phyloP scores from a whole-genome alignment of 192 early-diverging fungal species.

The Cetraspora pellucida region DNA sequence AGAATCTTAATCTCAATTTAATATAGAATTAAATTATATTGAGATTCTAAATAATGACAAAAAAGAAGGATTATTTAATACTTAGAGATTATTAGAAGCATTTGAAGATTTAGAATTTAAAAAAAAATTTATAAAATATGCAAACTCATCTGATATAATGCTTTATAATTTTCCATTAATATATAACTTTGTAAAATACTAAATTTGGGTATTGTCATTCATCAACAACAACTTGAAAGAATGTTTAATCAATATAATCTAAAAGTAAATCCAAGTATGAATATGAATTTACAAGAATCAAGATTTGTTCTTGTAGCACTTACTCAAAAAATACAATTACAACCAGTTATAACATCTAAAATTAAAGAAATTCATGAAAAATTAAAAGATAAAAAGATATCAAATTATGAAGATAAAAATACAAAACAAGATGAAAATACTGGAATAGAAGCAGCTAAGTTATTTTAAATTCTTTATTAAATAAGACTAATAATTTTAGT shows the following conservation, averaged over 20 bases:
- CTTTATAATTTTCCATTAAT: neutral
- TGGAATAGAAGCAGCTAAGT: no score
- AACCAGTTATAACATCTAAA: no score
- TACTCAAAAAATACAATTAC: no score
- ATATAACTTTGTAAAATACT: constrained; percentile 5
- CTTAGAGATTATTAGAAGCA: constrained; percentile 7
- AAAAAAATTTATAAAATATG: constrained; percentile 1
- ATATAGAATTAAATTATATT: neutral
- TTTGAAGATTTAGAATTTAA: constrained; percentile 4
- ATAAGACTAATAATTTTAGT: no score
- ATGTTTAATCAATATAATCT: constrained; percentile 24
- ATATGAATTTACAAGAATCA: constrained; percentile 5
- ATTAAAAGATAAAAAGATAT: no score
- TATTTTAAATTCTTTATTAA: no score
- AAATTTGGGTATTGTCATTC: constrained; percentile 4
- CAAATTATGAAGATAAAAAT: no score
- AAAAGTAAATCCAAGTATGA: neutral
- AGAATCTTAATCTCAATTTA: constrained; percentile 4
- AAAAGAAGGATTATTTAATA: neutral
- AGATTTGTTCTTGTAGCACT: neutral
- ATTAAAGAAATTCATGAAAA: no score
- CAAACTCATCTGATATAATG: neutral
- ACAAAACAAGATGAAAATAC: no score
- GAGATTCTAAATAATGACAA: no score
- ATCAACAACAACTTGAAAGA: constrained; percentile 16